These are phyloP conservation scores for Chondrus crispus DNA, from an alignment of 23 red algal genomes.

Conservation along the genomic window DNA sequence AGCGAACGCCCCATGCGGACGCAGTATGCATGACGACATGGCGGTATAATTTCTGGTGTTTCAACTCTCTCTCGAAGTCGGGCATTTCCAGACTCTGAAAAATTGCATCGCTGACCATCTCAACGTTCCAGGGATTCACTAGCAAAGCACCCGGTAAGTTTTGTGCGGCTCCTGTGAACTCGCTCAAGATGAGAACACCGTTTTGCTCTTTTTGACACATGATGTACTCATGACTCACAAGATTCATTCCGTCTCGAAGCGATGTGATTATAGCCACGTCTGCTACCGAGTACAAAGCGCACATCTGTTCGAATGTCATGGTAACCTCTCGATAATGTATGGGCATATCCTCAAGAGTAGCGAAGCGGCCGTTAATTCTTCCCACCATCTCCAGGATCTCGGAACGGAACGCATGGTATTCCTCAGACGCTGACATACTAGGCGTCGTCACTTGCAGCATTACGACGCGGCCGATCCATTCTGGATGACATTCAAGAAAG, in stretches of 20 bases:
- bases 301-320: constrained; percentile 87
- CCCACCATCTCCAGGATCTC: constrained; percentile 86
- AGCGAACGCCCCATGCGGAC: constrained; percentile 76
- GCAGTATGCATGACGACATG: constrained; percentile 86
- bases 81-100: constrained; percentile 83
- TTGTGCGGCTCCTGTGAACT: constrained; percentile 90
- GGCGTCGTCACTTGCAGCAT: constrained; percentile 82
- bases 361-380: constrained; percentile 87
- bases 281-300: constrained; percentile 73
- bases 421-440: constrained; percentile 71
- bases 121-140: constrained; percentile 90
- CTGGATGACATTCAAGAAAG: constrained; percentile 76
- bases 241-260: constrained; percentile 93
- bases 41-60: constrained; percentile 81
- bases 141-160: constrained; percentile 90
- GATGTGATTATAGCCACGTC: constrained; percentile 90
- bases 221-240: constrained; percentile 93
- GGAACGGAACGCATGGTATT: constrained; percentile 56
- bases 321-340: constrained; percentile 83
- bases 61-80: constrained; percentile 75
- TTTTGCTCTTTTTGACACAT: constrained; percentile 83
- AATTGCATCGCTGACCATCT: constrained; percentile 85
- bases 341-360: constrained; percentile 79
- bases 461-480: constrained; percentile 75
- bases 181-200: constrained; percentile 88